Evolutionary conservation across 192 early-diverging fungal genomes (phyloP).

Genomic region (Entomortierella beljakovae): DNA sequence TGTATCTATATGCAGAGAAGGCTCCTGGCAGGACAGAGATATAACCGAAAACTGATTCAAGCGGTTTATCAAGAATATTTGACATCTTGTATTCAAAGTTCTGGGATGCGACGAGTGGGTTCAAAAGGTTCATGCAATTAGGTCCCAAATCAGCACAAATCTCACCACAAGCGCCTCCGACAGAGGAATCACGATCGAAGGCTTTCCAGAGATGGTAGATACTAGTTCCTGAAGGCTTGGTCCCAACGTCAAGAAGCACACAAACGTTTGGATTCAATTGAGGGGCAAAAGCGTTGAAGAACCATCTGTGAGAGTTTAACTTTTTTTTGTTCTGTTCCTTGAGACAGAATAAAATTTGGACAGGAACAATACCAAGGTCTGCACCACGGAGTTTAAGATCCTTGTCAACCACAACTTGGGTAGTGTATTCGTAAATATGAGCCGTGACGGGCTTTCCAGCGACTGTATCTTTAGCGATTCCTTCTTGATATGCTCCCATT

Average conservation of each 20-base stretch:
- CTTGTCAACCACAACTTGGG: constrained; percentile 74
- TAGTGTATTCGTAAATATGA: constrained; percentile 93
- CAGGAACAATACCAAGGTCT: constrained; percentile 78
- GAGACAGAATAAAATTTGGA: constrained; percentile 91
- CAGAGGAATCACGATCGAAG: constrained; percentile 82
- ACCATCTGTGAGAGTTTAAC: constrained; percentile 97
- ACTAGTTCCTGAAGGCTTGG: constrained; percentile 83
- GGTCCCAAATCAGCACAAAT: constrained; percentile 90
- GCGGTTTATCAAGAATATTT: constrained; percentile 94
- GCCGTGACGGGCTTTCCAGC: constrained; percentile 78
- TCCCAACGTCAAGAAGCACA: constrained; percentile 92
- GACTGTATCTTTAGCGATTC: constrained; percentile 75
- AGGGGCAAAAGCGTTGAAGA: constrained; percentile 94
- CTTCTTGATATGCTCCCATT: constrained; percentile 82
- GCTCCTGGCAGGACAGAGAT: constrained; percentile 95
- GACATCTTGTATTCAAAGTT: constrained; percentile 99
- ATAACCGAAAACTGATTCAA: constrained; percentile 95
- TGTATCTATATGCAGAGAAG: constrained; percentile 92
- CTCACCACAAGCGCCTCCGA: constrained; percentile 94
- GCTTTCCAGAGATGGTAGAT: constrained; percentile 92
- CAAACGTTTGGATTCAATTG: constrained; percentile 87
- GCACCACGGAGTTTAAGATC: constrained; percentile 73
- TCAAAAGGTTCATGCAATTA: constrained; percentile 75
- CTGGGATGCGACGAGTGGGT: constrained; percentile 93
- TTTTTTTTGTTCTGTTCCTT: constrained; percentile 95